Conservation (phyloP, 352 stramenopile species). For the Globisporangium sylvaticum region DNA sequence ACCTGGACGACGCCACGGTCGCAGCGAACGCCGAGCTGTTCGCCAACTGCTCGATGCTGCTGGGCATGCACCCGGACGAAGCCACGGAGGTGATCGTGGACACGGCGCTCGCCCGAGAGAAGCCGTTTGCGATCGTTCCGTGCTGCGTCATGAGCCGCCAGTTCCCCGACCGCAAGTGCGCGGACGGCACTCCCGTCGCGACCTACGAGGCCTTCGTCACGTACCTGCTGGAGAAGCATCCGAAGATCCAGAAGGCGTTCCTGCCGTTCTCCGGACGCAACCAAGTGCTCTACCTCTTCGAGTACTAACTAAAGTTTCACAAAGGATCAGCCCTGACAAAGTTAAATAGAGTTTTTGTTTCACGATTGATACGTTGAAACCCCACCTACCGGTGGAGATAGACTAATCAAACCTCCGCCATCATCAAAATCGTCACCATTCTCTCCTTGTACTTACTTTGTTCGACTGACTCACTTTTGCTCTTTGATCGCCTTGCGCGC, state of each 20-base stretch:
- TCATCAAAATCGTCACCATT: background rate
- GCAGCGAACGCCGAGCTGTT: conserved; percentile 57
- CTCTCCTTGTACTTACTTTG: background rate
- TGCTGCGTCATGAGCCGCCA: conserved; percentile 95
- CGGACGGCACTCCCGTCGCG: conserved; percentile 58
- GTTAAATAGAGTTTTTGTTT: background rate
- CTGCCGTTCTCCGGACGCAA: conserved; percentile 82
- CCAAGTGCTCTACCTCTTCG: conserved; percentile 79
- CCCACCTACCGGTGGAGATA: background rate
- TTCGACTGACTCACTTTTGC: conserved; percentile 13
- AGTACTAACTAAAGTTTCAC: conserved; percentile 28
- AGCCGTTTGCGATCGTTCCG: conserved; percentile 94
- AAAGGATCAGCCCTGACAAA: background rate
- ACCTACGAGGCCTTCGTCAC: conserved; percentile 80
- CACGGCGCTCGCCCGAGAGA: conserved; percentile 76
- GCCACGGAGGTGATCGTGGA: conserved; percentile 96
- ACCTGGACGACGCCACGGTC: conserved; percentile 56
- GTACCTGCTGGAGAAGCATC: conserved; percentile 81
- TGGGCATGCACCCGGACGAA: conserved; percentile 95
- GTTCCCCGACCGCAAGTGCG: conserved; percentile 76
- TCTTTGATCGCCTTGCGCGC: conserved; percentile 36
- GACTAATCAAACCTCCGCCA: background rate
- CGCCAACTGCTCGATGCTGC: conserved; percentile 73
- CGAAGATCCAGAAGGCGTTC: conserved; percentile 54
- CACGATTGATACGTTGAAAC: background rate